Percentiles rank a stretch among this genome's conserved stretches.
These are phyloP conservation scores for Orbilia brochopaga DNA, from an alignment of 2,329 filamentous ascomycete species.

Conservation along the genomic window DNA sequence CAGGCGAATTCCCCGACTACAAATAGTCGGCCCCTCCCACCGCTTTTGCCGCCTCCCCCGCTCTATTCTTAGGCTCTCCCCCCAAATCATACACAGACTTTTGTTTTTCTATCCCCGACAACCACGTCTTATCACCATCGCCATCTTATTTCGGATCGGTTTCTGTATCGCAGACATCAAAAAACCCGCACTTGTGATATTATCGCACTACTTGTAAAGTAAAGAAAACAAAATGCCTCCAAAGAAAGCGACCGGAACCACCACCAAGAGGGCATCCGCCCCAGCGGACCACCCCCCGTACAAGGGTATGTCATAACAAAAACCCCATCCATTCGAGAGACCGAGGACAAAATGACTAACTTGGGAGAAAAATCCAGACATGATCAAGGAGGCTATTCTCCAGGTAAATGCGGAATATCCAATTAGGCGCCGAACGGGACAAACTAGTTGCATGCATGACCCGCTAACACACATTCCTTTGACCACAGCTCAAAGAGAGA, in stretches of 20 bases:
- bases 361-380: conserved; percentile 17
- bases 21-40: conserved; percentile 51
- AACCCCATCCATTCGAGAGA: too few relatives aligned
- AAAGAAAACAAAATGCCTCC: conserved; percentile 37
- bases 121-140: not conserved
- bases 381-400: conserved; percentile 49
- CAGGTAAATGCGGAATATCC: too few relatives aligned
- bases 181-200: not conserved
- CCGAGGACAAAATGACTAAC: too few relatives aligned
- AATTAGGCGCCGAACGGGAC: too few relatives aligned
- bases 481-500: conserved; percentile 49
- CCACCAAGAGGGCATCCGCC: conserved; percentile 40
- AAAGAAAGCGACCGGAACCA: conserved; percentile 41
- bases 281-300: conserved; percentile 42
- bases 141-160: not conserved
- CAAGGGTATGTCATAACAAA: conserved; percentile 27
- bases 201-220: not conserved
- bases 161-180: not conserved
- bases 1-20: conserved; percentile 28
- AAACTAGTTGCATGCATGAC: too few relatives aligned
- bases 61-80: conserved; percentile 28
- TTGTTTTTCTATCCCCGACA: too few relatives aligned
- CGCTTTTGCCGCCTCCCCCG: conserved; percentile 8
- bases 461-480: too few relatives aligned
- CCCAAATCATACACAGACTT: not conserved